These are phyloP conservation scores for Ustilago bromivora DNA, from an alignment of 1,284 basidiomycete genomes.

Conservation along the genomic window DNA sequence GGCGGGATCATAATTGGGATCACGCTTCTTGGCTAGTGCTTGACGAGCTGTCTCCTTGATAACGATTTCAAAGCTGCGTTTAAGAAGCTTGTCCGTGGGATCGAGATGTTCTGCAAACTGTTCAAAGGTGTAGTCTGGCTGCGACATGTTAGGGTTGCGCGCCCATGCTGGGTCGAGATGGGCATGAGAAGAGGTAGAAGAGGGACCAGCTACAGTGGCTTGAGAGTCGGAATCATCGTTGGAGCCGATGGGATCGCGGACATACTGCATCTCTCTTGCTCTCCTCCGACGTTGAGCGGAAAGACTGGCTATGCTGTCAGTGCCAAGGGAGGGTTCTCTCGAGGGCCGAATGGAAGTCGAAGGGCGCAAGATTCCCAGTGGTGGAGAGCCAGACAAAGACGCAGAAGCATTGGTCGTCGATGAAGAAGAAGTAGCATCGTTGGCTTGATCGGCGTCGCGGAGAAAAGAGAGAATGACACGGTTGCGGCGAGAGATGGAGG, in stretches of 20 bases:
- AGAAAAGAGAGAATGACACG: conserved; percentile 48
- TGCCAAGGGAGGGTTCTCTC: conserved; percentile 28
- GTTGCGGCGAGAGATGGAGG: conserved; percentile 46
- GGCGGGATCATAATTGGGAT: conserved; percentile 12
- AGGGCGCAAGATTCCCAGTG: conserved; percentile 1
- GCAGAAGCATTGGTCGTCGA: not conserved
- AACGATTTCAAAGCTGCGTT: conserved; percentile 48
- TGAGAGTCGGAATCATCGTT: conserved; percentile 35
- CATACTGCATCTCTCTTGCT: conserved; percentile 41
- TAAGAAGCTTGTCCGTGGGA: conserved; percentile 44
- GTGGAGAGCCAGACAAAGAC: conserved; percentile 17
- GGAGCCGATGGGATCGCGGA: conserved; percentile 41
- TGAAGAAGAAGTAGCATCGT: not conserved
- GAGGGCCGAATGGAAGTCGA: conserved; percentile 15
- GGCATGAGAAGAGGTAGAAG: conserved; percentile 2
- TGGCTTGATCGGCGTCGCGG: conserved; percentile 37
- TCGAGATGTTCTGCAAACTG: conserved; percentile 53
- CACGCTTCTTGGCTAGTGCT: conserved; percentile 40
- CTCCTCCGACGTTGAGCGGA: conserved; percentile 36
- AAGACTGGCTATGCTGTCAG: conserved; percentile 43
- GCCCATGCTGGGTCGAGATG: conserved; percentile 33
- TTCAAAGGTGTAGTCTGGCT: conserved; percentile 53
- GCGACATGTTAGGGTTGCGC: conserved; percentile 22
- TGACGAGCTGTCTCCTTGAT: conserved; percentile 54
- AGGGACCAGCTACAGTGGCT: conserved; percentile 12